These are phyloP conservation scores for Vitis hybrid DNA, from an alignment of 177 flowering plant species.

Conservation along the genomic window DNA sequence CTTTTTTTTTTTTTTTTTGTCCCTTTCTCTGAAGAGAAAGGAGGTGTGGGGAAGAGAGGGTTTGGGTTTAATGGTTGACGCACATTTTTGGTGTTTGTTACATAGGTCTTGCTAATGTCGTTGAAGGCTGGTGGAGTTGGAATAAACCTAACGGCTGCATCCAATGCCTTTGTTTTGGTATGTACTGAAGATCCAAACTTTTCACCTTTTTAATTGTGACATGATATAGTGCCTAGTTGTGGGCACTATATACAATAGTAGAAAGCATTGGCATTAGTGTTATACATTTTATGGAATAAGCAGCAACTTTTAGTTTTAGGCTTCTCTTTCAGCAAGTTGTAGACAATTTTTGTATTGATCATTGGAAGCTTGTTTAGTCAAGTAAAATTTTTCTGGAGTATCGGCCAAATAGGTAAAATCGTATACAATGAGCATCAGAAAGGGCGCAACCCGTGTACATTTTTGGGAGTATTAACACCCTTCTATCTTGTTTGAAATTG, in stretches of 20 bases:
- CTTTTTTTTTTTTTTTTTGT: background rate
- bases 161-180: conserved; percentile 95
- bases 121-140: conserved; percentile 99
- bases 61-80: background rate
- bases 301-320: background rate
- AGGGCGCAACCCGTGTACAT: too few relatives aligned
- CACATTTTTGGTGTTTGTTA: conserved; percentile 6
- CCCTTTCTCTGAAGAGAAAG: background rate
- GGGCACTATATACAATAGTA: background rate
- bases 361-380: too few relatives aligned
- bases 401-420: too few relatives aligned
- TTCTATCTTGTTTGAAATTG: too few relatives aligned
- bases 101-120: conserved; percentile 87
- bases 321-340: background rate
- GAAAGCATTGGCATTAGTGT: background rate
- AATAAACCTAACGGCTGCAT: conserved; percentile 92
- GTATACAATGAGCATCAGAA: too few relatives aligned
- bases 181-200: conserved; percentile 4
- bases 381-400: too few relatives aligned
- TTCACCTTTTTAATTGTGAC: background rate
- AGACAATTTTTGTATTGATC: too few relatives aligned
- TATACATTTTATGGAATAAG: background rate
- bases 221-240: background rate
- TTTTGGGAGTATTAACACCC: too few relatives aligned
- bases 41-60: background rate